A percentile compares a stretch with the other conserved stretches of the same genome.
phyloP scores from a whole-genome alignment of 352 stramenopile genomes.

The Phytophthora agathidicida region DNA sequence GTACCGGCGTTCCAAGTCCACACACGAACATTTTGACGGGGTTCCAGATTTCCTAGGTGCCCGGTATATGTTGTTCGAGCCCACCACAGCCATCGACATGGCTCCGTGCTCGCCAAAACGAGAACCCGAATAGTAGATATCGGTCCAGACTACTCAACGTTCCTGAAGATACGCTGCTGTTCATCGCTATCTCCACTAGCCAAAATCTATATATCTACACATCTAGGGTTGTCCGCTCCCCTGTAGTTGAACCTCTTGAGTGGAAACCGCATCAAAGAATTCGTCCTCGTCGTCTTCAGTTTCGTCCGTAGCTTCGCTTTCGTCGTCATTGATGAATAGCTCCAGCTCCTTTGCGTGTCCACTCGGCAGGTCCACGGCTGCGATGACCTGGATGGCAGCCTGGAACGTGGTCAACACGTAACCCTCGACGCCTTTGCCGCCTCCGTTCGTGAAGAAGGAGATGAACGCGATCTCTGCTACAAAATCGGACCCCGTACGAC shows the following conservation, averaged over 20 bases:
- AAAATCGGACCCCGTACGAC: slow-evolving; percentile 40
- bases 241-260: slow-evolving; percentile 10
- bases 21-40: slow-evolving; percentile 9
- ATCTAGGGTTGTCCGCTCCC: slow-evolving; percentile 11
- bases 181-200: neutral
- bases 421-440: slow-evolving; percentile 75
- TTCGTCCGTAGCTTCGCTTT: slow-evolving; percentile 30
- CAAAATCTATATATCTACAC: slow-evolving; percentile 24
- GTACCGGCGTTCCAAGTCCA: slow-evolving; percentile 21
- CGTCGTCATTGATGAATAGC: slow-evolving; percentile 51
- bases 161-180: too few species aligned
- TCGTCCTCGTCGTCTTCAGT: slow-evolving; percentile 48
- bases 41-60: slow-evolving; percentile 13
- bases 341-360: slow-evolving; percentile 62
- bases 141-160: neutral
- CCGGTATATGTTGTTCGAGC: neutral
- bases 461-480: slow-evolving; percentile 78
- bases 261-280: slow-evolving; percentile 61
- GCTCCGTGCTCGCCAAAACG: neutral
- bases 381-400: slow-evolving; percentile 71
- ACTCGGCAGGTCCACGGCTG: slow-evolving; percentile 59
- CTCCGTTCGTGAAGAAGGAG: slow-evolving; percentile 77
- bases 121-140: slow-evolving; percentile 6
- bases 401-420: slow-evolving; percentile 84
- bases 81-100: neutral